Conservation (phyloP, 805 yeast genomes). For the Hanseniaspora guilliermondii region DNA sequence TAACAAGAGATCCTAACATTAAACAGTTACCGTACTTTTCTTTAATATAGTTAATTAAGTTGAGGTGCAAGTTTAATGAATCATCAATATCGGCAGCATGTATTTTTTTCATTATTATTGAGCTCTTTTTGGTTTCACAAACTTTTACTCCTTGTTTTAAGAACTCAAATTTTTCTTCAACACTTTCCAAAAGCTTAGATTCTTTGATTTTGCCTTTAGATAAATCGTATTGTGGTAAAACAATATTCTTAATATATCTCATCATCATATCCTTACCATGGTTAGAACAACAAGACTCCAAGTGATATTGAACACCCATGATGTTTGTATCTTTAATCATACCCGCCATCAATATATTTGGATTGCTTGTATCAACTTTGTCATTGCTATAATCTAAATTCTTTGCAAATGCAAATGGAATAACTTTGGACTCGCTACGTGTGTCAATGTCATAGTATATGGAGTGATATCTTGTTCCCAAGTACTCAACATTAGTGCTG, state of each 20-base stretch:
- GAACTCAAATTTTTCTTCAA: neutral
- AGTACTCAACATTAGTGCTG: constrained; percentile 27
- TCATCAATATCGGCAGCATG: neutral
- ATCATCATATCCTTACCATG: constrained; percentile 46
- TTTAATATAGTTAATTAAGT: neutral
- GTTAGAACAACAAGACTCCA: constrained; percentile 81
- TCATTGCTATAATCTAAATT: constrained; percentile 18
- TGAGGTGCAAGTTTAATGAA: neutral
- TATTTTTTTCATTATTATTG: neutral
- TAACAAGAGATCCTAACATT: constrained; percentile 7
- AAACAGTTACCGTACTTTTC: neutral
- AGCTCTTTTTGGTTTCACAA: neutral
- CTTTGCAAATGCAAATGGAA: constrained; percentile 48
- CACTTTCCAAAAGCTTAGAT: neutral
- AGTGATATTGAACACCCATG: constrained; percentile 94
- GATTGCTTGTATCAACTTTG: constrained; percentile 20
- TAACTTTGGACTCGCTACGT: constrained; percentile 25
- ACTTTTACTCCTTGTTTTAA: neutral
- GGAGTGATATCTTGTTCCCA: constrained; percentile 83
- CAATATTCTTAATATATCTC: constrained; percentile 36
- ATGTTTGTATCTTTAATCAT: constrained; percentile 50
- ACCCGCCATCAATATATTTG: constrained; percentile 64
- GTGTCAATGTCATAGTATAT: neutral
- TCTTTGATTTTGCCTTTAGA: neutral
- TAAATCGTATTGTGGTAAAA: neutral